Percentiles rank a stretch among this genome's conserved stretches.
phyloP scores from a whole-genome alignment of 208 protist species.

The Paratrypanosoma confusum region DNA sequence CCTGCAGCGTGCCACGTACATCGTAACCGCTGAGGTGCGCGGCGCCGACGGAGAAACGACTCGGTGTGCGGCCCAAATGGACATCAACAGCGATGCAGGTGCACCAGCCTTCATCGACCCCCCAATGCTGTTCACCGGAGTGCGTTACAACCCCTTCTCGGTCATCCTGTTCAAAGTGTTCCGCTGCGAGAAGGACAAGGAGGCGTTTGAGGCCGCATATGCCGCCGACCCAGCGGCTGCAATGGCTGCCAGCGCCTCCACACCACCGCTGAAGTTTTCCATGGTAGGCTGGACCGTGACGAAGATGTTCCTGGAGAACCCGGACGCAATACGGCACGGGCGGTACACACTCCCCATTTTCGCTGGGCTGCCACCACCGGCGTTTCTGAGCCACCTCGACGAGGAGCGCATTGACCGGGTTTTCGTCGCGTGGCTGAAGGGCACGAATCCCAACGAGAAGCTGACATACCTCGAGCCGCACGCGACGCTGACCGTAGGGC shows the following conservation, averaged over 20 bases:
- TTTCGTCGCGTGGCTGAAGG: constrained; percentile 18
- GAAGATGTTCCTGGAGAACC: constrained; percentile 39
- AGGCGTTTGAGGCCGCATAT: no score
- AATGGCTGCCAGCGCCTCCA: constrained; percentile 2
- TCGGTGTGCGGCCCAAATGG: not conserved
- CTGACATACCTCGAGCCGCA: constrained; percentile 27
- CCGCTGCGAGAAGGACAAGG: no score
- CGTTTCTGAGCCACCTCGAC: constrained; percentile 24
- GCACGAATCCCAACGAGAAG: constrained; percentile 1
- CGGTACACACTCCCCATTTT: constrained; percentile 46
- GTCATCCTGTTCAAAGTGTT: constrained; percentile 41
- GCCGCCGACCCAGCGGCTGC: not conserved
- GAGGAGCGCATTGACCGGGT: constrained; percentile 32
- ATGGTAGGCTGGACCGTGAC: constrained; percentile 46
- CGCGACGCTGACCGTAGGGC: constrained; percentile 41
- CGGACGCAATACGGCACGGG: constrained; percentile 32
- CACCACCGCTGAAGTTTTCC: constrained; percentile 8
- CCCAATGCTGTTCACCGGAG: constrained; percentile 24
- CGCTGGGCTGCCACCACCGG: constrained; percentile 14
- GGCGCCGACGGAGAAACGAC: constrained; percentile 5
- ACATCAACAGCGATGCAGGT: constrained; percentile 35
- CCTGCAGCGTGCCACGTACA: constrained; percentile 3
- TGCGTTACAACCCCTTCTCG: constrained; percentile 14
- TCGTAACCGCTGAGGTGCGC: constrained; percentile 33
- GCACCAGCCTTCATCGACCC: constrained; percentile 41